Conservation (phyloP, 2,329 filamentous ascomycete genomes). For the Colletotrichum sp. region DNA sequence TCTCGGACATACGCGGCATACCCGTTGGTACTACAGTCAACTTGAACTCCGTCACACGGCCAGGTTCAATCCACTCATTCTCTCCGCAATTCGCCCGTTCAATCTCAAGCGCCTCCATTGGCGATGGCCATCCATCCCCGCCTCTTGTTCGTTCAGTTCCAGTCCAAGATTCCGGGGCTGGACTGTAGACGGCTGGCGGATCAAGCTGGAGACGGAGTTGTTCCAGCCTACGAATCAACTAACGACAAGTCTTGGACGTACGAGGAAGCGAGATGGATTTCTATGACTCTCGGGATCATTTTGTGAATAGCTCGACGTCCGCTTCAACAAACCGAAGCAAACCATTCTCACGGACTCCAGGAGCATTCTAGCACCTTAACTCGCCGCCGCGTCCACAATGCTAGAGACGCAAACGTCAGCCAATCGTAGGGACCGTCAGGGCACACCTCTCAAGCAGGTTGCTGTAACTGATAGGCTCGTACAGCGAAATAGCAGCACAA, state of each 20-base stretch:
- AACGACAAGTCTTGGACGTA: background rate
- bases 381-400: background rate
- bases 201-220: background rate
- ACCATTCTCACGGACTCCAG: background rate
- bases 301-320: background rate
- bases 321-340: background rate
- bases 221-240: background rate
- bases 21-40: background rate
- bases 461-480: background rate
- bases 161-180: background rate
- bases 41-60: background rate
- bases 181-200: background rate
- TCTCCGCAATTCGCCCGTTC: background rate
- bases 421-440: background rate
- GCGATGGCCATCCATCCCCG: background rate
- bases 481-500: background rate
- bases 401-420: background rate
- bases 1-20: background rate
- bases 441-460: background rate
- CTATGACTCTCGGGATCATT: background rate
- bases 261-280: background rate
- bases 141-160: background rate
- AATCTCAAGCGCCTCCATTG: background rate
- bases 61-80: background rate
- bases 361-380: background rate